phyloP scores from a whole-genome alignment of 176 grass and related monocot species.

The Hyparrhenia diplandra region DNA sequence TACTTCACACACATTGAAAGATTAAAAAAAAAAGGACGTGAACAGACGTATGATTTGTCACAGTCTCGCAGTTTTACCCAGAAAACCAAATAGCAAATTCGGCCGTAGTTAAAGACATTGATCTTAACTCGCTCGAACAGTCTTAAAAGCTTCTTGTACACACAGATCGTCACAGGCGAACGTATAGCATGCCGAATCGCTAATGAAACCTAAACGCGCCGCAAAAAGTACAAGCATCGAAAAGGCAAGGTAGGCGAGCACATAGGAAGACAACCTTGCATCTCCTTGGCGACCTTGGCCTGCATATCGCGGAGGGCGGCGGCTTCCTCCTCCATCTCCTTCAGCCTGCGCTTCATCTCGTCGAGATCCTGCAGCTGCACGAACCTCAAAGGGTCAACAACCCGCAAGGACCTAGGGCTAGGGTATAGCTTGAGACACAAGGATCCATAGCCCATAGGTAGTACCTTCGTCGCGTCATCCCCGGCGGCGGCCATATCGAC shows the following conservation, averaged over 20 bases:
- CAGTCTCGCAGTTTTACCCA: neutral
- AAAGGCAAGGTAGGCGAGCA: neutral
- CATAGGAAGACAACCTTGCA: slow-evolving; percentile 48
- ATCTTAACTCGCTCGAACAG: neutral
- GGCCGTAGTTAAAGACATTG: neutral
- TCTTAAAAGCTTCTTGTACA: neutral
- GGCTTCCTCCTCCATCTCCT: slow-evolving; percentile 83
- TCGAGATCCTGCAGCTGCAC: slow-evolving; percentile 59
- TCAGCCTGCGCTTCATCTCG: slow-evolving; percentile 69
- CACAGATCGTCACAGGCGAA: neutral
- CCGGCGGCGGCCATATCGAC: slow-evolving; percentile 48
- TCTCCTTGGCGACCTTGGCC: slow-evolving; percentile 78
- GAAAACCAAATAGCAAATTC: neutral
- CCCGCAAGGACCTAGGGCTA: slow-evolving; percentile 29
- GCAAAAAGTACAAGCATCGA: neutral
- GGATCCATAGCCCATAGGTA: neutral
- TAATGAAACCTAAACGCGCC: neutral
- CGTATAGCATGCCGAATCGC: neutral
- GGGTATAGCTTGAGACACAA: slow-evolving; percentile 10
- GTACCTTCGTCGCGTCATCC: slow-evolving; percentile 54
- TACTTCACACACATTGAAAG: neutral
- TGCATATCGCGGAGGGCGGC: slow-evolving; percentile 74
- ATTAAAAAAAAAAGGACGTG: neutral
- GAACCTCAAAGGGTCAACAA: neutral
- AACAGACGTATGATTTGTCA: neutral